Evolutionary conservation across 1,284 basidiomycete species (phyloP).

Genomic region (Ustilago curta): DNA sequence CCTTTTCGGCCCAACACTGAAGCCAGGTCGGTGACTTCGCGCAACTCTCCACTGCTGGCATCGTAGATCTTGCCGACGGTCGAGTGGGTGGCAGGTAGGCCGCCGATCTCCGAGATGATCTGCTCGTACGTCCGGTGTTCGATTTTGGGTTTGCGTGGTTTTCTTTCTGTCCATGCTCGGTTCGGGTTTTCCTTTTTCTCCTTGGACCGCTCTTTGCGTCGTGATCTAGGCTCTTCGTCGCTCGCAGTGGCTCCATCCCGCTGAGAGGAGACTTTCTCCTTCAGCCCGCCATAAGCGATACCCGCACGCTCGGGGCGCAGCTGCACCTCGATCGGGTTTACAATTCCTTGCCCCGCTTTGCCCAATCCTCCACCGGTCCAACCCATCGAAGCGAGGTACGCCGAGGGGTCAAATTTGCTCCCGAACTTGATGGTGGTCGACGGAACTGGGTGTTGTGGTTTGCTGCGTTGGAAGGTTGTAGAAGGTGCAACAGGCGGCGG

Average conservation of each 20-base stretch:
- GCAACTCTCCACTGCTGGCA: conserved; percentile 53
- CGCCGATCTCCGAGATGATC: conserved; percentile 61
- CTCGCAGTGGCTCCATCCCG: conserved; percentile 53
- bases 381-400: conserved; percentile 65
- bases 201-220: not conserved
- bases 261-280: conserved; percentile 58
- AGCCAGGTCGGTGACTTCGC: conserved; percentile 55
- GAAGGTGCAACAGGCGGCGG: conserved; percentile 23
- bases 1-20: conserved; percentile 46
- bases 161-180: conserved; percentile 57
- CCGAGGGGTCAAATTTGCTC: conserved; percentile 62
- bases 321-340: conserved; percentile 67
- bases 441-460: conserved; percentile 2
- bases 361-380: conserved; percentile 69
- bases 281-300: conserved; percentile 66
- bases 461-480: conserved; percentile 31
- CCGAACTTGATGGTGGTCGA: conserved; percentile 50
- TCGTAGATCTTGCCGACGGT: conserved; percentile 59
- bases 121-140: conserved; percentile 68
- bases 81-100: conserved; percentile 17
- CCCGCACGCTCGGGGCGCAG: conserved; percentile 65
- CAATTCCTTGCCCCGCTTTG: conserved; percentile 63
- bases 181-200: conserved; percentile 17
- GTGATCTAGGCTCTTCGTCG: conserved; percentile 34
- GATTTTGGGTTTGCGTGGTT: conserved; percentile 57